These are phyloP conservation scores for Hirschioporus abietinus DNA, from an alignment of 768 basidiomycete genomes.

Conservation along the genomic window DNA sequence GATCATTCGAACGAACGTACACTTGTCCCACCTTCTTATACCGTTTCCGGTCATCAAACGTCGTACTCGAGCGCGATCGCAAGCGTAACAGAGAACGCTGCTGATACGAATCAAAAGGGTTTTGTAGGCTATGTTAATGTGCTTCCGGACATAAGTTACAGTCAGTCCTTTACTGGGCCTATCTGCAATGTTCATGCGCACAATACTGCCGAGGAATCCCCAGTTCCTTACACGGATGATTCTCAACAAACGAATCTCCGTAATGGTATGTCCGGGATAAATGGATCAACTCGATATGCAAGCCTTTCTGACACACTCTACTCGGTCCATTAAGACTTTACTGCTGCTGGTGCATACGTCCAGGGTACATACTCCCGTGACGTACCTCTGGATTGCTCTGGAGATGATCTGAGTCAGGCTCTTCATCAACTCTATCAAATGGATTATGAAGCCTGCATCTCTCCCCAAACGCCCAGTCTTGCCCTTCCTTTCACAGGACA, in stretches of 20 bases:
- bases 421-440: background rate
- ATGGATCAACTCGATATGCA: background rate
- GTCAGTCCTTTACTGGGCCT: no score
- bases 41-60: no score
- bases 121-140: no score
- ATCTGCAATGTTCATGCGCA: no score
- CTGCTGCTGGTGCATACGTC: background rate
- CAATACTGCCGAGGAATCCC: no score
- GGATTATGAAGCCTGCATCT: background rate
- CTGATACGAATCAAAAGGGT: no score
- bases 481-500: background rate
- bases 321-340: background rate
- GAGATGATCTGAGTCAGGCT: background rate
- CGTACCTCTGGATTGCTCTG: background rate
- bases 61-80: no score
- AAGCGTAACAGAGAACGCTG: no score
- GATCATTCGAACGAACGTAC: no score
- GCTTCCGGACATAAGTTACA: no score
- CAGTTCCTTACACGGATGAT: no score
- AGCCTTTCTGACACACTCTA: background rate
- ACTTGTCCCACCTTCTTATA: no score
- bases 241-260: background rate
- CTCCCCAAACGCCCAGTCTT: background rate
- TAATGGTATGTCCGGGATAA: background rate
- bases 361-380: background rate